Base-by-base conservation (phyloP, 257 asterid species). In the Fraxinus anomala region DNA sequence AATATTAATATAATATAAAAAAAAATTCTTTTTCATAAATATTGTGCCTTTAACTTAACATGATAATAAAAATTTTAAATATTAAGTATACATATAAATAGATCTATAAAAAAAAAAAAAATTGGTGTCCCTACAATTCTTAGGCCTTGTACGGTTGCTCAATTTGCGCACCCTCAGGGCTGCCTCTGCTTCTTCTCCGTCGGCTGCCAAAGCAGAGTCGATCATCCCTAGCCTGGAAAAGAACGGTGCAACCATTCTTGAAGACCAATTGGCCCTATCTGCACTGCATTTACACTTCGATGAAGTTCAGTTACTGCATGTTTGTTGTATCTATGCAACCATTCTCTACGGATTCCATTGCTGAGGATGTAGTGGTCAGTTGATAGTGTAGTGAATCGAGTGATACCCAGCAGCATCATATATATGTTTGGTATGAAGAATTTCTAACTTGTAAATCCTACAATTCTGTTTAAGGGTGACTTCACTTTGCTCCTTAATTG, bases 401-500 rank as follows among this genome's bases (percentile, higher is more conserved):
- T 42, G 81, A 77, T 37, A 19, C 2, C 56, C 36, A 16, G 71
- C 39, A 61, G 78, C 51, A 47, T 66, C 68, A 74, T 74, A 14
- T 54, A 24, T 56, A 68, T 17, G 4, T 31, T 34, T 3, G 31
- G 72, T 30, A 44, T 61, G 73, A 44, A 13, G 31, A 54, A 17
- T 54, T 56, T 44, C 33, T 61, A 24, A 74, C 56, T 44, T 77
- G 81, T 82, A 83, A 59, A 79, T 78, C 85, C 59, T 24, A 61
- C 34, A 73, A 39, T 82, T 65, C 49, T 76, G 73, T n/a, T 78
- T 11, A 40, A 17, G 31, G 31, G 5, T 37, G 33, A 24, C 59
- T 36, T 49, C 49, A 67, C 14, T 73, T 26, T 61, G 82, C 39
- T 75, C 56, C 70, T 68, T 68, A 70, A 44, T 72, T 72, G 67